A percentile compares a stretch with the other conserved stretches of the same genome.
Evolutionary conservation across 2,329 filamentous ascomycete species (phyloP).

Genomic region (Cladobotryum protrusum): DNA sequence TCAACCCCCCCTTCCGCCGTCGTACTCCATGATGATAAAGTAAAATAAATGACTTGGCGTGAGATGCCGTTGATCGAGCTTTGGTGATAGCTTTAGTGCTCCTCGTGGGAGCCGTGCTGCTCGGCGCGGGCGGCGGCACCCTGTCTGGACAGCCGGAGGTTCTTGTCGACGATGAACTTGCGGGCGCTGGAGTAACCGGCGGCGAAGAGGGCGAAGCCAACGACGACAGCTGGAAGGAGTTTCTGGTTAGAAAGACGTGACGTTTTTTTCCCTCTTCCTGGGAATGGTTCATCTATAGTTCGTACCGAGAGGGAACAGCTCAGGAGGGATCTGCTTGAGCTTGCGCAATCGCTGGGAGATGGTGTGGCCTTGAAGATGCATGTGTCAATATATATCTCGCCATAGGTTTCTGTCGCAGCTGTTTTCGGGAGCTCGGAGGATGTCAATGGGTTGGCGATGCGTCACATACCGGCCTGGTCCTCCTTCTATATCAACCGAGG

Average conservation of each 20-base stretch:
- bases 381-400: conserved; percentile 14
- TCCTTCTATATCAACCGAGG: conserved; percentile 47
- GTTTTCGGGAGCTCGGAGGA: not conserved
- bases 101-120: conserved; percentile 21
- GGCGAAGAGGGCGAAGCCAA: conserved; percentile 75
- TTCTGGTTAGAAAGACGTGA: not conserved
- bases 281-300: not conserved
- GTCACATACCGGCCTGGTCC: conserved; percentile 59
- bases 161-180: conserved; percentile 87
- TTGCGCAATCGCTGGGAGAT: conserved; percentile 90
- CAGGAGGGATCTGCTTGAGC: conserved; percentile 83
- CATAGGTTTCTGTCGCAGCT: not conserved
- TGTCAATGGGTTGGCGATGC: conserved; percentile 7
- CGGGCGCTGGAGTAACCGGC: conserved; percentile 74
- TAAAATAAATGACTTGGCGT: not conserved
- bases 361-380: conserved; percentile 67
- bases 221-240: conserved; percentile 63
- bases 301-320: conserved; percentile 89
- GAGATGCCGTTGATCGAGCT: no score
- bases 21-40: conserved; percentile 7
- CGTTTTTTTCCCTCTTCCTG: not conserved
- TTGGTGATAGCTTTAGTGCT: conserved; percentile 10
- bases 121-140: conserved; percentile 38
- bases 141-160: conserved; percentile 77
- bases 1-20: conserved; percentile 8